Base-by-base conservation (phyloP, 139 green algal genomes). In the Dunaliella sp. region DNA sequence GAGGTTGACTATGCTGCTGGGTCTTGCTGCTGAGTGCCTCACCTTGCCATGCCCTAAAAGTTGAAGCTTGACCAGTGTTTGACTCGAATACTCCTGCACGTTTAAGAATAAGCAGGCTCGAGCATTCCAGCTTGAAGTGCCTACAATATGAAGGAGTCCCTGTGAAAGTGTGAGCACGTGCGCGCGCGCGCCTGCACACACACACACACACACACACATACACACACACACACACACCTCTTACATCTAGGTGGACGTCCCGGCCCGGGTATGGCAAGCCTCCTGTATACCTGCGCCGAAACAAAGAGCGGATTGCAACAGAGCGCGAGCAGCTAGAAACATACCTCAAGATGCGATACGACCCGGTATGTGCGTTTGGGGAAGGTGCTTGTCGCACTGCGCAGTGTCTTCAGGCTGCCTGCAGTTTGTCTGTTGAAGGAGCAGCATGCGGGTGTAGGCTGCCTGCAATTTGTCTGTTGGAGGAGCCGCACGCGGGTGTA, bases 201-300 rank as follows among this genome's bases (percentile, higher is more conserved):
- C n/a, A n/a, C n/a, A n/a, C n/a, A n/a, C n/a, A n/a, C n/a, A n/a
- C n/a, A n/a, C n/a, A n/a, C n/a, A n/a, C n/a, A n/a, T n/a, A n/a
- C n/a, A n/a, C n/a, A n/a, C n/a, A n/a, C n/a, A n/a, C n/a, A n/a
- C n/a, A n/a, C n/a, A n/a, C n/a, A n/a, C n/a, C n/a, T n/a, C n/a
- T n/a, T n/a, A n/a, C n/a, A n/a, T n/a, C n/a, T n/a, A 65, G 48
- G 34, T 95, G 93, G 86, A 92, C 92, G 33, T 81, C 85, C 57
- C 93, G 94, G 89, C 89, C 91, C 25, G 91, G 93, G 26, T 98
- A 93, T 88, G 95, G 95, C 25, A 91, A 94, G 83, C 90, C 96
- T 76, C 96, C 96, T 24, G 85, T 90, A 24, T 98, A 98, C 90
- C 88, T 98, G 65, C 90, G 90, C 59, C 91, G 90, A 76, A 95